These are phyloP conservation scores for Hysterium pulicare DNA, from an alignment of 2,329 filamentous ascomycete species.

Conservation along the genomic window DNA sequence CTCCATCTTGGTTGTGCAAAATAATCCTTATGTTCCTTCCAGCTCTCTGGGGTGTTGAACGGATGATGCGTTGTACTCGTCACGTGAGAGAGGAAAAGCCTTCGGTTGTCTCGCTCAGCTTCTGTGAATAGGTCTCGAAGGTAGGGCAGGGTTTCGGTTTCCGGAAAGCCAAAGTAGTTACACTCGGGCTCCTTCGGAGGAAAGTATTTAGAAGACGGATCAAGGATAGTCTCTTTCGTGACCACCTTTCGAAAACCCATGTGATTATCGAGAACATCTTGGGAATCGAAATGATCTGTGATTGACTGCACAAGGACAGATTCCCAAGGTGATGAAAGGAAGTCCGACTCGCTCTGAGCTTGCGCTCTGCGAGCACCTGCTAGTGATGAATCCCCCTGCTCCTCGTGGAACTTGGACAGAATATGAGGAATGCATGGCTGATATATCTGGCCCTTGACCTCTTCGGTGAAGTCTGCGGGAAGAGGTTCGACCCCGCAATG, in stretches of 20 bases:
- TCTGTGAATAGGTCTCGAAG: constrained; percentile 32
- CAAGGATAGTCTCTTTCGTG: constrained; percentile 13
- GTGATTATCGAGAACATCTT: constrained; percentile 31
- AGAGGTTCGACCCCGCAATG: constrained; percentile 41
- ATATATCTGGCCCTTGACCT: constrained; percentile 35
- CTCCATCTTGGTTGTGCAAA: neutral
- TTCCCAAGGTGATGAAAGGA: constrained; percentile 7
- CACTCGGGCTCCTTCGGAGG: constrained; percentile 24
- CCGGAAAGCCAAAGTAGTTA: constrained; percentile 47
- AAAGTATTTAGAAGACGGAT: constrained; percentile 30
- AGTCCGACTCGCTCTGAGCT: constrained; percentile 3
- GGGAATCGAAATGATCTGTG: constrained; percentile 39
- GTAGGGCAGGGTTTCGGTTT: constrained; percentile 41
- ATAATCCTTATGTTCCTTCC: constrained; percentile 7
- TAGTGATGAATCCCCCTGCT: neutral
- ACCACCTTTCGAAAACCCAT: constrained; percentile 31
- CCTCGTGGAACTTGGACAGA: constrained; percentile 34
- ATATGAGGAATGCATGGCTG: constrained; percentile 41
- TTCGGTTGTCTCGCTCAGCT: constrained; percentile 25
- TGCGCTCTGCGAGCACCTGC: constrained; percentile 14
- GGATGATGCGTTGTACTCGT: constrained; percentile 44
- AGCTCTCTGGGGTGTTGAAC: constrained; percentile 35
- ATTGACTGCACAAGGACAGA: constrained; percentile 34
- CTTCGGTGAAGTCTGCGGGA: constrained; percentile 40
- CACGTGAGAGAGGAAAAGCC: constrained; percentile 37